phyloP scores from a whole-genome alignment of 78 protist species.

The slime mould (Dictyostelium discoideum) region DNA sequence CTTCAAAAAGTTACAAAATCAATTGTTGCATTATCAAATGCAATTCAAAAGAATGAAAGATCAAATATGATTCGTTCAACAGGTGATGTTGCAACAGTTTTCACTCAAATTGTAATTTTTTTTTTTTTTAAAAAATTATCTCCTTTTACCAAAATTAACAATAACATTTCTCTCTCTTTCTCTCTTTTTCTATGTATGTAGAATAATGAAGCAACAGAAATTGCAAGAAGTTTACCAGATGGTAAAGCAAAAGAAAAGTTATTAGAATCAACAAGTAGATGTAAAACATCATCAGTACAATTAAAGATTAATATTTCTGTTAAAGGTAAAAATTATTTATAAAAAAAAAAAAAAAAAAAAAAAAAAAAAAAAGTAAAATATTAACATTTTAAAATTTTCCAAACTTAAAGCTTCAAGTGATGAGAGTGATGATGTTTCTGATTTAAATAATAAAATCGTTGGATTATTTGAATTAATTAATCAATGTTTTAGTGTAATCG shows the following conservation, averaged over 20 bases:
- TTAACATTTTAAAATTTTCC: not conserved
- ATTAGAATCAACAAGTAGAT: conserved; percentile 25
- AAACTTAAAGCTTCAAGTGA: not conserved
- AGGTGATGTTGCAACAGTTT: not conserved
- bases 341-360: not conserved
- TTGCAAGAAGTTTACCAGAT: conserved; percentile 39
- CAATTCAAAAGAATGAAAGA: conserved; percentile 6
- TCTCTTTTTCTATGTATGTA: not conserved
- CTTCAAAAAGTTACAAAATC: not conserved
- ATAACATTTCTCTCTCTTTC: not conserved
- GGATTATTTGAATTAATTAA: conserved; percentile 8
- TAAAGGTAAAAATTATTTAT: not conserved
- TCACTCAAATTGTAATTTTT: conserved; percentile 4
- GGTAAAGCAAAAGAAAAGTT: conserved; percentile 66
- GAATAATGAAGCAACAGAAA: conserved; percentile 19
- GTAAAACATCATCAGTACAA: conserved; percentile 43
- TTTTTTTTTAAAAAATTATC: too few relatives aligned
- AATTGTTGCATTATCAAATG: not conserved
- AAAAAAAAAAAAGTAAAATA: not conserved
- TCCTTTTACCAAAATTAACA: not conserved
- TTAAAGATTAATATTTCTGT: conserved; percentile 66
- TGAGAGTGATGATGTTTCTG: conserved; percentile 32
- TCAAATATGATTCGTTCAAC: conserved; percentile 35
- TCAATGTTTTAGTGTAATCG: not conserved
- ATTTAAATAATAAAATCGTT: conserved; percentile 27